phyloP scores from a whole-genome alignment of 164 flowering plant species.

The Litsea cubeba region DNA sequence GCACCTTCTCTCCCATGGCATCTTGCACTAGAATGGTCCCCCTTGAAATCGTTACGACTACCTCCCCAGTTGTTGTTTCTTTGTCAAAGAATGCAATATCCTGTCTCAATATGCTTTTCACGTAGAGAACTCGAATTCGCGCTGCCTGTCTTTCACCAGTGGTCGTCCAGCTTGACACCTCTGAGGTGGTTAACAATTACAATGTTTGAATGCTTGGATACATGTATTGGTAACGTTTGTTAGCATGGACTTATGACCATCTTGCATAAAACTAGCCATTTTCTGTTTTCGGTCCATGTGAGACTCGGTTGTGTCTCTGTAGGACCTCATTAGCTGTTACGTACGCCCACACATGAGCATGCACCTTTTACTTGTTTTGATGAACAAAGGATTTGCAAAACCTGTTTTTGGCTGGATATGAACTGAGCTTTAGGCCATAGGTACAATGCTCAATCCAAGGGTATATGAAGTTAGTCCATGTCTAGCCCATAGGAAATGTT shows the following conservation, averaged over 20 bases:
- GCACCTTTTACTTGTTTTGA: background rate
- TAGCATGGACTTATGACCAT: background rate
- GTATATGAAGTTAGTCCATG: too few relatives aligned
- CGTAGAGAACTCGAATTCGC: constrained; percentile 43
- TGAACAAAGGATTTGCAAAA: too few relatives aligned
- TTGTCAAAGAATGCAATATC: constrained; percentile 65
- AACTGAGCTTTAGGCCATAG: too few relatives aligned
- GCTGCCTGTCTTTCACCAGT: constrained; percentile 57
- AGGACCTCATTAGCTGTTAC: background rate
- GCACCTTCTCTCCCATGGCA: constrained; percentile 65
- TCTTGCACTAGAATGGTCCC: constrained; percentile 68
- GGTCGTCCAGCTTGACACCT: constrained; percentile 64
- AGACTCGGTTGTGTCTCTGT: background rate
- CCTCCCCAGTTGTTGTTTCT: constrained; percentile 61
- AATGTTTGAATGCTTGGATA: background rate
- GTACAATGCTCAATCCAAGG: too few relatives aligned
- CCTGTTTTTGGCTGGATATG: too few relatives aligned
- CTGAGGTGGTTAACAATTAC: constrained; percentile 17
- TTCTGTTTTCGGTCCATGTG: background rate
- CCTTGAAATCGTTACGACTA: constrained; percentile 62
- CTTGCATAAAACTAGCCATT: background rate
- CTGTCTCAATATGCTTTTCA: constrained; percentile 53
- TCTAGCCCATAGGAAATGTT: too few relatives aligned
- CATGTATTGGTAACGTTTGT: background rate
- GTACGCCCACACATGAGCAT: background rate